Base-by-base conservation (phyloP, 345 rosid genomes). In the Dipteronia dyeriana region DNA sequence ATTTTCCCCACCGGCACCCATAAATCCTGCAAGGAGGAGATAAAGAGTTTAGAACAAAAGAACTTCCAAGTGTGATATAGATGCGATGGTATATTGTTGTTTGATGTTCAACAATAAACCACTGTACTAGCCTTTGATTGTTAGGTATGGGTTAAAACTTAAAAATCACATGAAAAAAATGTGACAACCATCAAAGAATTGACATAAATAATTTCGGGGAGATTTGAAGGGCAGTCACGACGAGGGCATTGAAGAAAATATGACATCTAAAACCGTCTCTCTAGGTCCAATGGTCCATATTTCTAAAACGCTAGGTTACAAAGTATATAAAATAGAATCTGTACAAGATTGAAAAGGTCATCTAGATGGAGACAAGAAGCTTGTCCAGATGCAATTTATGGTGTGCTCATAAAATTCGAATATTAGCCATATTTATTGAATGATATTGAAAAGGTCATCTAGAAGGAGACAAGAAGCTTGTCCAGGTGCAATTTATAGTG, bases 11-110 rank as follows among this genome's bases (percentile, higher is more conserved):
- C 7, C 19, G 68, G 20, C 16, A 9, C 38, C 47, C 70, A 41
- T n/a, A 19, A 19, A 41, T 67, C 70, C 70, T 67, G 70, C 53
- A n/a, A 67, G 8, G 70, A 9, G 25, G 34, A 66, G 45, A 51
- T 14, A 41, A n/a, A 14, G 16, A 51, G 56, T 51, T 51, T 51
- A 57, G 62, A 57, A 19, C 9, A 5, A 57, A n/a, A 19, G 9
- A 20, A 59, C 63, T n/a, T n/a, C 49, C 49, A 10, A 45, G 9
- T 59, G 26, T 59, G 19, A 2, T 59, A 2, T 59, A 1, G 49
- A 59, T 8, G 26, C 10, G 23, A 49, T 49, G 16, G 1, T 49
- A 49, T 34, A 34, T 34, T 34, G 38, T 49, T 49, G 16, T 12
- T 49, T 49, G 54, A 49, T 49, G 4, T 1, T 49, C 54, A 2